Evolutionary conservation across 208 protist species (phyloP), one percentile per base, ranked within the genome.

Genomic region (Chromosphaera perkinsii): DNA sequence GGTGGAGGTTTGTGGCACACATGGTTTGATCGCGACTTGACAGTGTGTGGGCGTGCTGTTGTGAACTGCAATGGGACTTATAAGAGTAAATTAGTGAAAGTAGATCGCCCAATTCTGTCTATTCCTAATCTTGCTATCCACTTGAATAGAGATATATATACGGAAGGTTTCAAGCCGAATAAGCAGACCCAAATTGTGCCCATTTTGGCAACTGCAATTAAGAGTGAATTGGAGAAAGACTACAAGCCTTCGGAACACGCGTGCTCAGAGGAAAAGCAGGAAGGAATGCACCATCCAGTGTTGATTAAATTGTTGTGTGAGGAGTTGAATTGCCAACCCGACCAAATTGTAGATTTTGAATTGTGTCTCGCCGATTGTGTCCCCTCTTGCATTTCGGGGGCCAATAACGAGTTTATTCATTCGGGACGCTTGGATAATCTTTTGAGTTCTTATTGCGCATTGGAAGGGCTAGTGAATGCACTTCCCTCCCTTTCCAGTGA

Each of bases 71-170:
- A 51, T 12, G 60, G 60, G 17, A 7, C 20, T 14, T 35, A 90
- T 26, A 58, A 81, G 40, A 76, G 79, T 33, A 67, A 81, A 22
- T 68, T 92, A 1, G 66, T 94, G 2, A 74, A 82, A 24, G 73
- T 95, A 31, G 68, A 91, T 7, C 42, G 88, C 58, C 91, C 92
- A 0, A 89, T 97, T 63, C 57, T 95, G 63, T 82, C 89, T 20
- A 91, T 97, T 64, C 92, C 95, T 14, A 91, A 80, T 39, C 76
- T 98, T 1, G 93, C 93, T 20, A 97, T 97, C 74, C 95, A 98
- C 72, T 80, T 98, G 49, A 79, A 91, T 22, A 81, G 91, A n/a
- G 72, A 81, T 22, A 47, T 73, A 14, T 48, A 61, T 26, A 27
- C 12, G 17, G 52, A 82, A 12, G 82, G 67, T 1, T 96, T 97